phyloP scores from a whole-genome alignment of 495 filamentous ascomycete species.

The Platismatia glauca region DNA sequence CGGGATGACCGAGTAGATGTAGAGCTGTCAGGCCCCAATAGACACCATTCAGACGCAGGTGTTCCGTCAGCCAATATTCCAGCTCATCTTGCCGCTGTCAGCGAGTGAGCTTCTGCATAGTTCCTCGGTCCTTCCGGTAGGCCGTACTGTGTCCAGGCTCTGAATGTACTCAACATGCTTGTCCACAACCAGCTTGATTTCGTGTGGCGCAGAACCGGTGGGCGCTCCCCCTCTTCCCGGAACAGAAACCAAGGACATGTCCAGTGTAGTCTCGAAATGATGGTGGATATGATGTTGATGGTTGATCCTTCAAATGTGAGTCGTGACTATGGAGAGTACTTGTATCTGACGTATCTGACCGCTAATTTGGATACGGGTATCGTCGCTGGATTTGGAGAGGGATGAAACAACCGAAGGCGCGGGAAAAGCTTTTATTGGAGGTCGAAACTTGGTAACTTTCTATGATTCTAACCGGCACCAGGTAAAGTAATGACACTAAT shows the following conservation, averaged over 20 bases:
- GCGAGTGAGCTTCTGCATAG: constrained; percentile 21
- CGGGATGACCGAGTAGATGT: constrained; percentile 70
- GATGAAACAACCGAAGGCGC: neutral
- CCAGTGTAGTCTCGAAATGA: too few species aligned
- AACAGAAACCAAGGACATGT: constrained; percentile 58
- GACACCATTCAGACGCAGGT: constrained; percentile 85
- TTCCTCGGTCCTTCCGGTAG: constrained; percentile 15
- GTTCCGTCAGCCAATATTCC: constrained; percentile 95
- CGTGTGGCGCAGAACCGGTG: constrained; percentile 42
- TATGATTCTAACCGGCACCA: too few species aligned
- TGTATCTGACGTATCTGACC: neutral
- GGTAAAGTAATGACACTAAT: neutral
- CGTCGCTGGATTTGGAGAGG: neutral
- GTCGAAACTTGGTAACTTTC: neutral
- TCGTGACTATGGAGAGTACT: too few species aligned
- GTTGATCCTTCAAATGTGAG: too few species aligned
- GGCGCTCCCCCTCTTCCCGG: constrained; percentile 45
- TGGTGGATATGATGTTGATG: neutral
- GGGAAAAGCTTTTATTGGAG: neutral
- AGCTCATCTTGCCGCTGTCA: constrained; percentile 77
- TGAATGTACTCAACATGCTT: constrained; percentile 92
- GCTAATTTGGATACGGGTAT: neutral
- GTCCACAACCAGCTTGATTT: constrained; percentile 55
- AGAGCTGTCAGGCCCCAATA: constrained; percentile 94
- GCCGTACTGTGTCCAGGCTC: constrained; percentile 72